phyloP scores from a whole-genome alignment of 306 rosid species.

The Parietaria judaica region DNA sequence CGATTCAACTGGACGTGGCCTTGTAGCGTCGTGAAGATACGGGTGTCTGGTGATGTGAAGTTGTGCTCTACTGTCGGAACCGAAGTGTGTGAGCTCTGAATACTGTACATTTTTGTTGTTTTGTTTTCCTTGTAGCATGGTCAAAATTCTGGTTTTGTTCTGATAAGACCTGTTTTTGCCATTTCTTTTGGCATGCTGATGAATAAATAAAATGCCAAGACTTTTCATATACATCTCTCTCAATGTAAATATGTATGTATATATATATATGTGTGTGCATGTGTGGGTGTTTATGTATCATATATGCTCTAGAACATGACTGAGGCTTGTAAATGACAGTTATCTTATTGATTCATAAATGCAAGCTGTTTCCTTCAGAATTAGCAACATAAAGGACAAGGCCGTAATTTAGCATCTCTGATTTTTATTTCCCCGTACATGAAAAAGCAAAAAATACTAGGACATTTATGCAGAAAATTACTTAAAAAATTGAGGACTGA shows the following conservation, averaged over 20 bases:
- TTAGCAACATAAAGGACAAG: background rate
- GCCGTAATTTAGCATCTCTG: background rate
- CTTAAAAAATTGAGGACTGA: background rate
- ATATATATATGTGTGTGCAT: background rate
- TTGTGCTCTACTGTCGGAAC: conserved; percentile 17
- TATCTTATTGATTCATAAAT: background rate
- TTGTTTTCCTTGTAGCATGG: background rate
- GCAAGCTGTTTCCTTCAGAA: background rate
- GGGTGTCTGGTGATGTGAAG: no score
- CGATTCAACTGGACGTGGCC: conserved; percentile 19
- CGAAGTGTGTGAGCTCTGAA: conserved; percentile 1
- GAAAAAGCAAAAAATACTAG: background rate
- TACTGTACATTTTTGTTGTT: no score
- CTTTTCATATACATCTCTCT: background rate
- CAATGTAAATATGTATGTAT: background rate
- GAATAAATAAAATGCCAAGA: background rate
- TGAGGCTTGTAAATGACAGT: background rate
- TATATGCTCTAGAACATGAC: background rate
- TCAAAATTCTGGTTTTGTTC: background rate
- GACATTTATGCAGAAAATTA: background rate
- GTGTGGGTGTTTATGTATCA: background rate
- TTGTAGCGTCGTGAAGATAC: background rate
- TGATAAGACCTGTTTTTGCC: conserved; percentile 3
- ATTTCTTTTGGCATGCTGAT: conserved; percentile 3
- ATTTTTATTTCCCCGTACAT: background rate